Evolutionary conservation across 768 basidiomycete species (phyloP).

Genomic region (Tricholoma sp.): DNA sequence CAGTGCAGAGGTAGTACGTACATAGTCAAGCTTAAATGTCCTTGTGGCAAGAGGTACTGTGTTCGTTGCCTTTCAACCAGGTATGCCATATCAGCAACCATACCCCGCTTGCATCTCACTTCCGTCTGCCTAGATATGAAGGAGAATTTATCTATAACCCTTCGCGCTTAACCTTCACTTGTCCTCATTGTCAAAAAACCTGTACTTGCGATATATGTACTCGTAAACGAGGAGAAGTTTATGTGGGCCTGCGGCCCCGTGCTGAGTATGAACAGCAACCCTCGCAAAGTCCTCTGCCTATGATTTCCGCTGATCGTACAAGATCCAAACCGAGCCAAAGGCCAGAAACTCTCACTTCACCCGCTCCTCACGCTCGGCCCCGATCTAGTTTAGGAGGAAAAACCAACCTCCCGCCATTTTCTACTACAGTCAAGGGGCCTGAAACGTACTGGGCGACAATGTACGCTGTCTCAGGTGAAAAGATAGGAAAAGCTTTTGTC

Average conservation of each 20-base stretch:
- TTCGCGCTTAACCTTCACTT: slow-evolving; percentile 23
- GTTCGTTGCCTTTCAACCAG: slow-evolving; percentile 14
- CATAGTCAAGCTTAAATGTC: slow-evolving; percentile 9
- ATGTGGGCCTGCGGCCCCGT: slow-evolving; percentile 20
- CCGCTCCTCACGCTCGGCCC: neutral
- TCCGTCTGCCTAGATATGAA: slow-evolving; percentile 17
- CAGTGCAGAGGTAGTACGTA: slow-evolving; percentile 12
- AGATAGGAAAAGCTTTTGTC: slow-evolving; percentile 21
- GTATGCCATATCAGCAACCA: neutral
- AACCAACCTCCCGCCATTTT: slow-evolving; percentile 5
- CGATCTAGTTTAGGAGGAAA: slow-evolving; percentile 4
- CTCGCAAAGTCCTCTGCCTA: neutral
- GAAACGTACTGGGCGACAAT: slow-evolving; percentile 26
- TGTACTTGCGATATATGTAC: slow-evolving; percentile 50
- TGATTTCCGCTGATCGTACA: neutral
- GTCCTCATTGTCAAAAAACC: slow-evolving; percentile 38
- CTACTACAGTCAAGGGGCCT: slow-evolving; percentile 8
- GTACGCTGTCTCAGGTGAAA: slow-evolving; percentile 23
- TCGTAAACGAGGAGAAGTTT: slow-evolving; percentile 39
- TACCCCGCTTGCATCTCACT: neutral
- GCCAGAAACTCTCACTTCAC: neutral
- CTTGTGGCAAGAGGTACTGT: slow-evolving; percentile 13
- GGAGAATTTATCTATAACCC: slow-evolving; percentile 15
- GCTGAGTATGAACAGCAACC: neutral
- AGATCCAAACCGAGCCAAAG: neutral